Base-by-base conservation (phyloP, 768 basidiomycete genomes). In the Leccinum arenicola region DNA sequence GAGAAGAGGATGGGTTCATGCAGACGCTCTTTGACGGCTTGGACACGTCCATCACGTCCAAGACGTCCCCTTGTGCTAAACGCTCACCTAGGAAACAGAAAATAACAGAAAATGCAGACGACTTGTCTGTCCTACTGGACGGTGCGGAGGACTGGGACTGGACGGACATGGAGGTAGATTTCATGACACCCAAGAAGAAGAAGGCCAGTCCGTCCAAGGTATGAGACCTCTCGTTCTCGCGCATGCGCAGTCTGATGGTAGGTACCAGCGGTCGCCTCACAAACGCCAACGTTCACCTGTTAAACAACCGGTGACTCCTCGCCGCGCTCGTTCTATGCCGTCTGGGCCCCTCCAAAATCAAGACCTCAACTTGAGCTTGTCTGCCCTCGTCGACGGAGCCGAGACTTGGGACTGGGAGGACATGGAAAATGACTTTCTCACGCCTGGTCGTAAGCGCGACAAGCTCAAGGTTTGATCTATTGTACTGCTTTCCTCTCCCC, bases 121-220 rank as follows among this genome's bases (percentile, higher is more conserved):
- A 87, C 60, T 64, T 87, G 31, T 67, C 73, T 3, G 66, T 73
- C 4, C 75, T 89, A 14, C 66, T 87, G n/a, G 82, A 86, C 29
- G 89, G 87, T 0, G 84, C 83, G 1, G 88, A 87, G 65, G 76
- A 80, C 38, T 88, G 88, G 85, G 86, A 91, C 62, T 84, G 86
- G 82, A 76, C 81, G 33, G 82, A 84, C 59, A 80, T 81, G 77
- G 75, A 78, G 52, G 69, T 74, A 0, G 82, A 84, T 59, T 77
- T 78, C 31, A 60, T 82, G 47, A 80, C 80, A 2, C 84, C 85
- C 3, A 79, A 76, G 58, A 86, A 83, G 57, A 75, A 76, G 33
- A 68, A 68, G 3, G 62, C 64, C 11, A 74, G 73, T 51, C 66
- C 63, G 64, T 69, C 52, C 40, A 68, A 68, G 55, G 64, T 59